These are phyloP conservation scores for Colletotrichum higginsianum DNA, from an alignment of 2,329 filamentous ascomycete species.

Conservation along the genomic window DNA sequence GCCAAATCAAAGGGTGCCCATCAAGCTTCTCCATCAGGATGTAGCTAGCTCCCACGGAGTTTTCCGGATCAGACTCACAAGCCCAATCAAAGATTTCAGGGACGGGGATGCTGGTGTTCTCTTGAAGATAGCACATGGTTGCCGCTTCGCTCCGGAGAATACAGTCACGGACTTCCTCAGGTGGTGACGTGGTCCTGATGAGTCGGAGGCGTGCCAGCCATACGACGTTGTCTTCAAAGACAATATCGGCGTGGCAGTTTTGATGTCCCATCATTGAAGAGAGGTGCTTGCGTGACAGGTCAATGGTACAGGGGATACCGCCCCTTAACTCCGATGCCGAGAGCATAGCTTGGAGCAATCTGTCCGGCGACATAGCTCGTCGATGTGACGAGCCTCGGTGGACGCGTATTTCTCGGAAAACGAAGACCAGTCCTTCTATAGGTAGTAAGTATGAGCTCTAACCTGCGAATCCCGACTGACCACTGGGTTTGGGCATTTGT, in stretches of 20 bases:
- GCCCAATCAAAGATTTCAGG: constrained; percentile 46
- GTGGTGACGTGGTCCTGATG: constrained; percentile 43
- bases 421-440: not conserved
- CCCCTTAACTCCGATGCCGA: constrained; percentile 43
- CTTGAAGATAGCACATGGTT: constrained; percentile 47
- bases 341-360: constrained; percentile 43
- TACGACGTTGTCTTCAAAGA: constrained; percentile 46
- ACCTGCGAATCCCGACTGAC: constrained; percentile 16
- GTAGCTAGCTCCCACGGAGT: constrained; percentile 55
- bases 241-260: constrained; percentile 49
- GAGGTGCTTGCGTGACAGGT: constrained; percentile 44
- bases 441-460: not conserved
- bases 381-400: constrained; percentile 42
- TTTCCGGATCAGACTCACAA: constrained; percentile 49
- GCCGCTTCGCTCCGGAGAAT: constrained; percentile 48
- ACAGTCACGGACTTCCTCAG: constrained; percentile 44
- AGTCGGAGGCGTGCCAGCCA: constrained; percentile 49
- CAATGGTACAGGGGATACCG: constrained; percentile 43
- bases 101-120: not conserved
- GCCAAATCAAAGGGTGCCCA: constrained; percentile 53
- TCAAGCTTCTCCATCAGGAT: constrained; percentile 60
- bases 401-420: constrained; percentile 38
- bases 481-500: constrained; percentile 26
- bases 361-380: constrained; percentile 41
- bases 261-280: constrained; percentile 48